Evolutionary conservation across 768 basidiomycete genomes (phyloP).

Genomic region (Epithele typhae): DNA sequence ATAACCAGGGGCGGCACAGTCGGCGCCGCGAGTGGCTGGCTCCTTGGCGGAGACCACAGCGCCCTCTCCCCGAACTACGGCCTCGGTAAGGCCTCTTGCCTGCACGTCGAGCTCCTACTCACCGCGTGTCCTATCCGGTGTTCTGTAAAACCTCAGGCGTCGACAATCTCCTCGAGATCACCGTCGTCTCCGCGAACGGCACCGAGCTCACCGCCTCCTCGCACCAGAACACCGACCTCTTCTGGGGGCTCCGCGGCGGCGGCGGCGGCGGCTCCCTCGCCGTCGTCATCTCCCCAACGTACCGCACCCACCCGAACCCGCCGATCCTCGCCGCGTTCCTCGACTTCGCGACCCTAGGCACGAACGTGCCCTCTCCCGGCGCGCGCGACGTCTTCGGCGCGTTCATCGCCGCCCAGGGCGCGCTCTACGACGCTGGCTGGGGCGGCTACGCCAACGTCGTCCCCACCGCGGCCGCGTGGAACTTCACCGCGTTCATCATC

Average conservation of each 20-base stretch:
- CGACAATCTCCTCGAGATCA: constrained; percentile 34
- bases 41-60: constrained; percentile 27
- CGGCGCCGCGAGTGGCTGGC: constrained; percentile 46
- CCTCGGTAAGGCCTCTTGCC: constrained; percentile 16
- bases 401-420: not conserved
- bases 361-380: not conserved
- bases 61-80: constrained; percentile 26
- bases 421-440: not conserved
- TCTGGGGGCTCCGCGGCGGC: constrained; percentile 47
- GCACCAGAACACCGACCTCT: constrained; percentile 44
- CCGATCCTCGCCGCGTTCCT: constrained; percentile 30
- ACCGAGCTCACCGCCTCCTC: constrained; percentile 37
- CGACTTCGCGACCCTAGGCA: not conserved
- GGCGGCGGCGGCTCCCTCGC: constrained; percentile 34
- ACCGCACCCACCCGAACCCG: constrained; percentile 35
- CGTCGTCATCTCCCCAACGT: constrained; percentile 40
- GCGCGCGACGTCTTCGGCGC: not conserved
- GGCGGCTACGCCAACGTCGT: too few species aligned
- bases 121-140: too few species aligned
- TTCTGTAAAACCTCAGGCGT: too few species aligned
- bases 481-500: too few species aligned
- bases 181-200: constrained; percentile 51
- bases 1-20: constrained; percentile 29
- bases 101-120: not conserved
- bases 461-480: too few species aligned